Conservation (phyloP, 129 eudicot species). For the Silybum marianum region DNA sequence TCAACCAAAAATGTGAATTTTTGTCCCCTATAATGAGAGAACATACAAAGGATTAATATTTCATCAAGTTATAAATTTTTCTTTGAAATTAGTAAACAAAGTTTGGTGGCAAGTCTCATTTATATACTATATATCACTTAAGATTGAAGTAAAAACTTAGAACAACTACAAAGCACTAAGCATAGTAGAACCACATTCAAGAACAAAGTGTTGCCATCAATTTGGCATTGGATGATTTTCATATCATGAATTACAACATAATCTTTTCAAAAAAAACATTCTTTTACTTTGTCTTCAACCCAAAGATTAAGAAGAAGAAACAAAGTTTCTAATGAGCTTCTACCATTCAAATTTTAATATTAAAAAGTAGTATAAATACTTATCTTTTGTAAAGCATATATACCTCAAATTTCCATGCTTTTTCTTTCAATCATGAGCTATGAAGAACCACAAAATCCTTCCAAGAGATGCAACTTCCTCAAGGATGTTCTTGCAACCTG, state of each 20-base stretch:
- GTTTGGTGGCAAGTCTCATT: constrained; percentile 58
- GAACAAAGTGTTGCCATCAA: constrained; percentile 31
- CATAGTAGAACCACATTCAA: constrained; percentile 30
- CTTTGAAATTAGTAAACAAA: constrained; percentile 37
- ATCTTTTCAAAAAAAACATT: constrained; percentile 17
- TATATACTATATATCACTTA: constrained; percentile 56
- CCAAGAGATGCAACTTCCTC: constrained; percentile 63
- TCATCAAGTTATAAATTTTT: background rate
- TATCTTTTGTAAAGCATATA: constrained; percentile 25
- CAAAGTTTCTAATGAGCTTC: too few relatives aligned
- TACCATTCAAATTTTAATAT: constrained; percentile 20
- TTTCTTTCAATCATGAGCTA: constrained; percentile 35
- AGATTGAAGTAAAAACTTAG: constrained; percentile 44
- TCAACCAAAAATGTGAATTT: background rate
- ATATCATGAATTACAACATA: constrained; percentile 31
- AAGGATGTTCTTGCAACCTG: constrained; percentile 59
- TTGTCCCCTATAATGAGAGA: background rate
- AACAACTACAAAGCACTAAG: constrained; percentile 39
- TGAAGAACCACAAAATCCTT: constrained; percentile 51
- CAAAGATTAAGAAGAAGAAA: constrained; percentile 50
- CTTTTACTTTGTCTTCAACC: constrained; percentile 78
- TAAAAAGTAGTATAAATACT: constrained; percentile 21
- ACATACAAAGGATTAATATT: background rate
- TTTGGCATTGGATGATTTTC: constrained; percentile 37
- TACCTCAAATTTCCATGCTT: constrained; percentile 6